Evolutionary conservation across 352 stramenopile genomes (phyloP), one percentile per base, ranked within the genome.

Genomic region (Pythium chondricola): DNA sequence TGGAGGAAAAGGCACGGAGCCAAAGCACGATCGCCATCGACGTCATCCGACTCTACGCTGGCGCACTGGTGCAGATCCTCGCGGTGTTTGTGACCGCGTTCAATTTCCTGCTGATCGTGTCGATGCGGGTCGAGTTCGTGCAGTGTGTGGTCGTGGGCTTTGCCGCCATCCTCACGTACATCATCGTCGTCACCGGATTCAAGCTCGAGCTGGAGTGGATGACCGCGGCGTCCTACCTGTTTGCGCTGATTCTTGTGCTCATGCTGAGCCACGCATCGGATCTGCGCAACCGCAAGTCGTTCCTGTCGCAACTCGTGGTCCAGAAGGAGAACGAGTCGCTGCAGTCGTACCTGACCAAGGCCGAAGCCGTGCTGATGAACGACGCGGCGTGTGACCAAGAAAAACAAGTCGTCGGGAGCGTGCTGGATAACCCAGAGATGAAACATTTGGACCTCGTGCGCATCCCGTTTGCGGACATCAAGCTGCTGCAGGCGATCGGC

Each of bases 261-360:
- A 76, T 91, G 20, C 58, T 88, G 32, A 91, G 79, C 20, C 84
- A 88, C 46, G 87, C 80, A 8, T 80, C 81, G 3, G 83, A 93
- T 39, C 57, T 82, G 4, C 86, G 74, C 30, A 90, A 90, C 41
- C 81, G 83, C 6, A 70, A 81, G 9, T 89, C 77, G 10, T 95
- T 92, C 43, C 56, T 95, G 1, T 86, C 81, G 0, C 87, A 87
- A 27, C 79, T 92, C 38, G 55, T 89, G 13, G 73, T 95, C 17
- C 77, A 95, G 58, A 88, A 84, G 41, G 81, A 95, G 49, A 95
- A 95, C 38, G 81, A 87, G 37, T 78, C 74, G 36, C 58, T 95
- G 6, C 77, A 91, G 49, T 88, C 78, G 13, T 85, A 72, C 2
- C 53, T 95, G 3, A 83, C 78, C 33, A 67, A 86, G 47, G 81